phyloP scores from a whole-genome alignment of 169 alveolate species.

The Ichthyophthirius multifiliis region DNA sequence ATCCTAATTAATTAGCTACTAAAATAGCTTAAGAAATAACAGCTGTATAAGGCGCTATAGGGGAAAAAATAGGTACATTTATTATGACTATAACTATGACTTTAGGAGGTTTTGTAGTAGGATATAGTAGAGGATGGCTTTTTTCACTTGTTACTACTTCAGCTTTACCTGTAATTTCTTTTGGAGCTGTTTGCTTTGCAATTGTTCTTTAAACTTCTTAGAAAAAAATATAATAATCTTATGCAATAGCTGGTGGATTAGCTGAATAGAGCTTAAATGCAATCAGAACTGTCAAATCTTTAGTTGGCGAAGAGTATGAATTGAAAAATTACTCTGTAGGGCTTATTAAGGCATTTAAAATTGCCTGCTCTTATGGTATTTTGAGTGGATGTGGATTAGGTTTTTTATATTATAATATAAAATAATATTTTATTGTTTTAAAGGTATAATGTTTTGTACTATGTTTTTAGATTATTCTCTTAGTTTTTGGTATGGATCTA shows the following conservation, averaged over 20 bases:
- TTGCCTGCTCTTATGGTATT: conserved; percentile 15
- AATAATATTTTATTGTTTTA: background rate
- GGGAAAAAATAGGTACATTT: conserved; percentile 28
- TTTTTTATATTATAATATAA: background rate
- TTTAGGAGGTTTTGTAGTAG: conserved; percentile 23
- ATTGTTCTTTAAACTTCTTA: background rate
- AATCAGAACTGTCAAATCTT: conserved; percentile 34
- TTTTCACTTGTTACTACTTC: conserved; percentile 23
- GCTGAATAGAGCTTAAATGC: conserved; percentile 42
- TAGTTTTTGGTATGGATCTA: conserved; percentile 42
- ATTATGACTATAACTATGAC: conserved; percentile 17
- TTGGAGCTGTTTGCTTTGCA: conserved; percentile 16
- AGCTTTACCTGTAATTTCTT: conserved; percentile 11
- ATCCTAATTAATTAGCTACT: conserved; percentile 28
- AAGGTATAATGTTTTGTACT: background rate
- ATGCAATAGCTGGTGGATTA: conserved; percentile 27
- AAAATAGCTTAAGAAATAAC: conserved; percentile 26
- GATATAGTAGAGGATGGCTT: conserved; percentile 38
- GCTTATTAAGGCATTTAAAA: conserved; percentile 1
- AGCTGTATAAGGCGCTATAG: conserved; percentile 41
- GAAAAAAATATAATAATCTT: background rate
- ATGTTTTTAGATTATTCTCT: conserved; percentile 28
- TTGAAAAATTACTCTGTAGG: background rate
- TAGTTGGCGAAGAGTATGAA: conserved; percentile 37
- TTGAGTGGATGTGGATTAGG: conserved; percentile 31